These are phyloP conservation scores for Draba incana DNA, from an alignment of 345 rosid genomes.

Conservation along the genomic window DNA sequence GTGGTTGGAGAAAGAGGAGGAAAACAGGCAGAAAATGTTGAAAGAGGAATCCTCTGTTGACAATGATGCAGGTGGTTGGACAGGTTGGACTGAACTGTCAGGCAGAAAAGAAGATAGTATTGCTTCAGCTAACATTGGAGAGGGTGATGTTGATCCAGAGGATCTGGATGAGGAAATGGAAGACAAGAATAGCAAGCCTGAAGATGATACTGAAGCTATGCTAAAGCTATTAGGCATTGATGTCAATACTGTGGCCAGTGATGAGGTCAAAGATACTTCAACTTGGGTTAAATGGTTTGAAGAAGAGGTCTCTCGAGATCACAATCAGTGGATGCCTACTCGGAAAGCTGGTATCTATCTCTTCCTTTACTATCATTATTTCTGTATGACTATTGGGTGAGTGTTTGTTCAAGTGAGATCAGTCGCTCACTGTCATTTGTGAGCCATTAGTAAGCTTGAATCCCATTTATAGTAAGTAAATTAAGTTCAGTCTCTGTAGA, in stretches of 20 bases:
- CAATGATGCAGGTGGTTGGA: conserved; percentile 89
- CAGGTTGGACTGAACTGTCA: conserved; percentile 90
- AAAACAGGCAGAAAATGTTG: conserved; percentile 67
- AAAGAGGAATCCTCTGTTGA: conserved; percentile 62
- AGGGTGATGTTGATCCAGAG: conserved; percentile 39
- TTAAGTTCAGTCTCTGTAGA: conserved; percentile 11
- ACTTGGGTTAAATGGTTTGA: conserved; percentile 91
- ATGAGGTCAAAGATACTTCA: conserved; percentile 71
- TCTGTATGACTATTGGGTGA: conserved; percentile 14
- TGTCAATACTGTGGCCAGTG: conserved; percentile 59
- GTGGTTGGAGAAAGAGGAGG: conserved; percentile 98
- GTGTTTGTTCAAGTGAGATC: conserved; percentile 1
- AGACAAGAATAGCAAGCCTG: conserved; percentile 54
- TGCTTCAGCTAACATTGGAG: conserved; percentile 45
- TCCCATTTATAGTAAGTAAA: background rate
- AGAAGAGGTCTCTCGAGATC: conserved; percentile 80
- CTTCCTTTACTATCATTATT: conserved; percentile 25
- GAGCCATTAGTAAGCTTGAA: background rate
- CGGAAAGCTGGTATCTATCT: conserved; percentile 59
- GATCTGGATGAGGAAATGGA: conserved; percentile 54
- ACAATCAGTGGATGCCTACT: conserved; percentile 86
- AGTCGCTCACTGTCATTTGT: background rate
- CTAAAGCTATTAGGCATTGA: conserved; percentile 83
- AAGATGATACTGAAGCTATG: conserved; percentile 86
- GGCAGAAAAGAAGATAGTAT: conserved; percentile 45